These are phyloP conservation scores for Colletotrichum theobromicola DNA, from an alignment of 2,329 filamentous ascomycete species.

Conservation along the genomic window DNA sequence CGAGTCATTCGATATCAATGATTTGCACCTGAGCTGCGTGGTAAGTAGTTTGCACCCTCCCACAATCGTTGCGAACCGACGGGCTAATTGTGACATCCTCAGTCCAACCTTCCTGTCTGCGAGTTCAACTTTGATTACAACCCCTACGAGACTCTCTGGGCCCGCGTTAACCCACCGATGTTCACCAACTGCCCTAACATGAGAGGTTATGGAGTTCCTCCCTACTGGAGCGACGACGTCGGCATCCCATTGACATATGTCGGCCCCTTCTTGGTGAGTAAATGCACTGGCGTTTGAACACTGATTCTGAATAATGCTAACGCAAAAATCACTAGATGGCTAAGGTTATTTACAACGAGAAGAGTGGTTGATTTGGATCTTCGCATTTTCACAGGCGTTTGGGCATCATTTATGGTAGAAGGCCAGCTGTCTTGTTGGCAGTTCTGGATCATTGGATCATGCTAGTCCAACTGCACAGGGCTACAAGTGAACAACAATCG, in stretches of 20 bases:
- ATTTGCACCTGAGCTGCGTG: not conserved
- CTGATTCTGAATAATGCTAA: not conserved
- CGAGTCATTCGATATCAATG: not conserved
- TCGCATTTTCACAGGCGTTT: not conserved
- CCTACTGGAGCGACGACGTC: not conserved
- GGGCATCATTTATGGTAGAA: not conserved
- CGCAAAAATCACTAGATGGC: not conserved
- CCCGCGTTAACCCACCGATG: not conserved
- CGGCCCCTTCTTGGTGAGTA: not conserved
- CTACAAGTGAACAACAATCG: not conserved
- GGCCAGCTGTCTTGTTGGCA: not conserved
- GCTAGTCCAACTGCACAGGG: not conserved
- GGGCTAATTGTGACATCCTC: not conserved
- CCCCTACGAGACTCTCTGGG: not conserved
- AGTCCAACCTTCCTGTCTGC: slow-evolving; percentile 6
- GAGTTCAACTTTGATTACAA: slow-evolving; percentile 9
- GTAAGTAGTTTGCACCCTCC: not conserved
- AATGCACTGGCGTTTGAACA: accelerated
- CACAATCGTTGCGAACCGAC: accelerated
- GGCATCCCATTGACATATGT: not conserved
- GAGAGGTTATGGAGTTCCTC: not conserved
- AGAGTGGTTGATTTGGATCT: not conserved
- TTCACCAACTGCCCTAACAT: not conserved
- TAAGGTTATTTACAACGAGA: not conserved
- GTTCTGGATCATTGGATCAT: not conserved